Conservation (phyloP, 306 rosid species). For the Alnus glutinosa region DNA sequence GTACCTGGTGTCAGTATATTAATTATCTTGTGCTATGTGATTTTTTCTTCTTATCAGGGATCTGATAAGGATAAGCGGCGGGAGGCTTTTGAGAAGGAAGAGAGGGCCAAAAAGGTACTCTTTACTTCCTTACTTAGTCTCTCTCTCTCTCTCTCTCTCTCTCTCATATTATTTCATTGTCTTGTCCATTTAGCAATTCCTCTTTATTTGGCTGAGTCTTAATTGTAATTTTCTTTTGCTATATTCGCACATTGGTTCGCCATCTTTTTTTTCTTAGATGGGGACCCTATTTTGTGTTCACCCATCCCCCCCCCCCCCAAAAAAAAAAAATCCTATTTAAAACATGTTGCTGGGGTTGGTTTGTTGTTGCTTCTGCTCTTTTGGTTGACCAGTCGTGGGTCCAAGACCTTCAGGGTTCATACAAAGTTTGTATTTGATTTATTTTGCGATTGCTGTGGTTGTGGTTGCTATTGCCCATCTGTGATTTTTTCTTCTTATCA, state of each 20-base stretch:
- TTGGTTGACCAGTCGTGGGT: too few relatives aligned
- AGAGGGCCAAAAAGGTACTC: slow-evolving; percentile 73
- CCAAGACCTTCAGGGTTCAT: too few relatives aligned
- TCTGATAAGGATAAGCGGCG: slow-evolving; percentile 88
- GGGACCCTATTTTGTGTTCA: too few relatives aligned
- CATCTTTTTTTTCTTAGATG: neutral
- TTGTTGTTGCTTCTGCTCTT: too few relatives aligned
- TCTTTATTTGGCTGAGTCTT: too few relatives aligned
- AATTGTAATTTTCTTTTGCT: neutral
- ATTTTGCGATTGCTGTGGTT: too few relatives aligned
- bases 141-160: neutral
- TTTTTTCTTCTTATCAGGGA: slow-evolving; percentile 47
- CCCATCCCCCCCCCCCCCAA: too few relatives aligned
- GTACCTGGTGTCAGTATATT: neutral
- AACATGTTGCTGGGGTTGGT: too few relatives aligned
- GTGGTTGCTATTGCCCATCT: too few relatives aligned
- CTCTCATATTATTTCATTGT: neutral
- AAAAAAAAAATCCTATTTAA: too few relatives aligned
- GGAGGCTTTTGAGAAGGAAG: slow-evolving; percentile 82
- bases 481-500: neutral
- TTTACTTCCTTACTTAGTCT: neutral
- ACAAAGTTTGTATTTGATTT: too few relatives aligned
- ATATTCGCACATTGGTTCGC: neutral
- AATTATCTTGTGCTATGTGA: slow-evolving; percentile 4
- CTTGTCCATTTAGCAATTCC: neutral